A percentile compares a stretch with the other conserved stretches of the same genome.
Conservation (phyloP, 192 early-diverging fungal genomes). For the Gigaspora rosea region DNA sequence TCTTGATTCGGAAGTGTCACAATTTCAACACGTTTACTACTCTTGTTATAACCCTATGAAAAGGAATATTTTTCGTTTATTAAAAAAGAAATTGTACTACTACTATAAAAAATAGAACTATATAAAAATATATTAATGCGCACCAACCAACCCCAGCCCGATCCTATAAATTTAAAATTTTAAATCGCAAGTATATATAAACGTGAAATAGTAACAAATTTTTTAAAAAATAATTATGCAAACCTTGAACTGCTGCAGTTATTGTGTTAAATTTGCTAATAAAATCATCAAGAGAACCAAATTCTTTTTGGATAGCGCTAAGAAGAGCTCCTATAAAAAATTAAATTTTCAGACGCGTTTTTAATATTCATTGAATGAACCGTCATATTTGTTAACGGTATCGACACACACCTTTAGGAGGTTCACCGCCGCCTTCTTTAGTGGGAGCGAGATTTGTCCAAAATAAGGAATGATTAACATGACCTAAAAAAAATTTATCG, state of each 20-base stretch:
- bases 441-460: conserved; percentile 92
- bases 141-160: conserved; percentile 96
- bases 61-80: neutral
- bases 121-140: conserved; percentile 34
- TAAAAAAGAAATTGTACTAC: neutral
- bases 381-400: neutral
- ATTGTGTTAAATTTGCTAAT: conserved; percentile 71
- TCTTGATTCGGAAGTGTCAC: conserved; percentile 91
- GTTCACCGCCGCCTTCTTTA: conserved; percentile 76
- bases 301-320: conserved; percentile 77
- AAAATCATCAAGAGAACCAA: conserved; percentile 84
- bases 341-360: conserved; percentile 19
- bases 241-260: conserved; percentile 83
- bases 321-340: conserved; percentile 55
- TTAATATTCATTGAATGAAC: neutral
- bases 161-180: conserved; percentile 43
- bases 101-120: neutral
- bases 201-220: too few species aligned
- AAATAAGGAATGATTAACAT: conserved; percentile 91
- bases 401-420: conserved; percentile 57
- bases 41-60: conserved; percentile 76
- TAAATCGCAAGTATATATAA: neutral
- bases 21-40: conserved; percentile 77
- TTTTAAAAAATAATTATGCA: neutral
- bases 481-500: conserved; percentile 43